Percentiles rank a stretch among this genome's conserved stretches.
Evolutionary conservation across 257 asterid species (phyloP).

Genomic region (Penstemon eatonii): DNA sequence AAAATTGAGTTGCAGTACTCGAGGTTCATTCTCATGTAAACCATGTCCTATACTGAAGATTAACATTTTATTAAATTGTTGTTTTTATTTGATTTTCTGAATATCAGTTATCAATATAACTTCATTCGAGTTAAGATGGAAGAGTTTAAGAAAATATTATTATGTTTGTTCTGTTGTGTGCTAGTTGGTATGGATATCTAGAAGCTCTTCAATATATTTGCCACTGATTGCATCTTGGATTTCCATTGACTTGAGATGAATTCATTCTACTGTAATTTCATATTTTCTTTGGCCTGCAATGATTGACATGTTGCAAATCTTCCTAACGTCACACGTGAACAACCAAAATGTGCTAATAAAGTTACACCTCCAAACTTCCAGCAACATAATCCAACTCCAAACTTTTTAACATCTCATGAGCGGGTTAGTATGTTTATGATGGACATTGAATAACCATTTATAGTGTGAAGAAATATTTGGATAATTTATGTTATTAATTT

Average conservation of each 20-base stretch:
- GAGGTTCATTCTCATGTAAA: not conserved
- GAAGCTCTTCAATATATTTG: not conserved
- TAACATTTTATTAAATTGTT: conserved; percentile 1
- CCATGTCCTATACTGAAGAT: not conserved
- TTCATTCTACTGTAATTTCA: not conserved
- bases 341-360: too few species aligned
- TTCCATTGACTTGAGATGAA: not conserved
- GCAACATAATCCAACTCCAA: too few species aligned
- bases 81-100: too few species aligned
- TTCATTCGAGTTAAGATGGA: not conserved
- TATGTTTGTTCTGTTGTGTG: not conserved
- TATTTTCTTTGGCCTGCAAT: too few species aligned
- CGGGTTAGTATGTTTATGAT: too few species aligned
- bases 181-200: not conserved
- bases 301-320: too few species aligned
- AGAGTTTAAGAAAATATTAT: not conserved
- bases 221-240: not conserved
- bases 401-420: too few species aligned
- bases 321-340: too few species aligned
- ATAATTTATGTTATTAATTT: too few species aligned
- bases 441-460: too few species aligned
- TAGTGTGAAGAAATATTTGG: too few species aligned
- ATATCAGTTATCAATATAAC: not conserved
- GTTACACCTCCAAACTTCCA: too few species aligned
- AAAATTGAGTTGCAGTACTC: not conserved